Percentiles rank a stretch among this genome's conserved stretches.
These are phyloP conservation scores for Crithidia bombi DNA, from an alignment of 208 protist genomes.

Conservation along the genomic window DNA sequence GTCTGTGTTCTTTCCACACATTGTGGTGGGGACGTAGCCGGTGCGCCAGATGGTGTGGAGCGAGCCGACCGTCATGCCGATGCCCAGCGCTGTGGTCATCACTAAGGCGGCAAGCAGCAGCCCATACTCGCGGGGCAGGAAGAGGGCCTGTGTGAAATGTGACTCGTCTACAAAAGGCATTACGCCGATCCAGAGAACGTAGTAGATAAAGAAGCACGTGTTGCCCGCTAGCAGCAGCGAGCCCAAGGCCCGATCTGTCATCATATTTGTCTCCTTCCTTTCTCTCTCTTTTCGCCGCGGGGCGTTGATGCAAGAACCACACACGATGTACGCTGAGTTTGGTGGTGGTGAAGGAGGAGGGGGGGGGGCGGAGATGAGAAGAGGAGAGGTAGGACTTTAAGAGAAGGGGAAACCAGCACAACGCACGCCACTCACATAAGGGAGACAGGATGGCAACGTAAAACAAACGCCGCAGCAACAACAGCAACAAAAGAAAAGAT, in stretches of 20 bases:
- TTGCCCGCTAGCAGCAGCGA: slow-evolving; percentile 47
- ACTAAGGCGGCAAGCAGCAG: slow-evolving; percentile 60
- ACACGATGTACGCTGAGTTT: no score
- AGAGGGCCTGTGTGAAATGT: slow-evolving; percentile 81
- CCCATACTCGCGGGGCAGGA: slow-evolving; percentile 79
- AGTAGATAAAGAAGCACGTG: slow-evolving; percentile 74
- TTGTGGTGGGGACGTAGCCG: slow-evolving; percentile 33
- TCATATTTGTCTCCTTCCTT: slow-evolving; percentile 36
- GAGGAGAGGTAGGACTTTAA: no score
- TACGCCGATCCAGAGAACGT: slow-evolving; percentile 79
- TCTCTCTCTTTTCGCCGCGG: not conserved
- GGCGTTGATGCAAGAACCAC: not conserved
- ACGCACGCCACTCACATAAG: no score
- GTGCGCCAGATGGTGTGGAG: slow-evolving; percentile 69
- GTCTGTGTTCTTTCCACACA: not conserved
- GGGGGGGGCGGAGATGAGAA: no score
- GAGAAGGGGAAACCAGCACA: no score
- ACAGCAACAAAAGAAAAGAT: no score
- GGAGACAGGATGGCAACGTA: no score
- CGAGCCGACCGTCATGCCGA: slow-evolving; percentile 53
- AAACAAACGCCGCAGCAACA: no score
- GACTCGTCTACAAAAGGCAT: slow-evolving; percentile 82
- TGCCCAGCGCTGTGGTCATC: slow-evolving; percentile 45
- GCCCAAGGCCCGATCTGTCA: slow-evolving; percentile 78
- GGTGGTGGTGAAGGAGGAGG: no score